Evolutionary conservation across 805 yeast genomes (phyloP), one percentile per base, ranked within the genome.

Genomic region (Nakazawaea laoshanensis): DNA sequence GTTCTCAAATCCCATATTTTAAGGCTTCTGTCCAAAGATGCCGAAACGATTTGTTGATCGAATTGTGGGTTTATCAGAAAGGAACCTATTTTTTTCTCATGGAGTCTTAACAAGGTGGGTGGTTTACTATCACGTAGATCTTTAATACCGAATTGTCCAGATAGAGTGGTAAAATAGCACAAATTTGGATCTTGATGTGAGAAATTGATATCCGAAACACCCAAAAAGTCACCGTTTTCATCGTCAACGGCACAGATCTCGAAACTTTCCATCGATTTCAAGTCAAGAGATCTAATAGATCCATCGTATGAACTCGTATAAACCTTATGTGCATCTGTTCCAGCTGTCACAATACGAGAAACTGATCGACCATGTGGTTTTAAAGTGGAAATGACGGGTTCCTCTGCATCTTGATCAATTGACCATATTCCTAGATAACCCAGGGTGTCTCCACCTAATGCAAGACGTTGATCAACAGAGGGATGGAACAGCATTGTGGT

Each of bases 361-460:
- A 89, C 70, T 10, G 84, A 68, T 30, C 78, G 76, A 0, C 88
- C 77, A 48, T 92, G 96, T 3, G 86, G 70, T 42, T 75, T 76
- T 42, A 87, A 67, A 14, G 72, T 69, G 0, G 82, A 59, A 3
- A 84, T 70, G 24, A 74, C 70, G 0, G 76, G 75, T 3, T 43
- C 53, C 6, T 48, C 55, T 7, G 55, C 59, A 40, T 68, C 74
- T 3, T 52, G 48, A 17, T 53, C 58, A 6, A 83, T 79, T 27
- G 88, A 77, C 96, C 96, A 89, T 11, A 92, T 65, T 0, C 96
- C 96, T 27, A 87, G 56, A 41, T 75, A 70, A 5, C 98, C 98
- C n/a, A 60, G 57, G 9, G 85, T 84, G 55, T 92, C 98, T 29
- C 96, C 97, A 1, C 87, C 96, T 20, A 84, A 50, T 2, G 87